Evolutionary conservation across 768 basidiomycete genomes (phyloP), one percentile per base, ranked within the genome.

Genomic region (Kwoniella heveanensis): DNA sequence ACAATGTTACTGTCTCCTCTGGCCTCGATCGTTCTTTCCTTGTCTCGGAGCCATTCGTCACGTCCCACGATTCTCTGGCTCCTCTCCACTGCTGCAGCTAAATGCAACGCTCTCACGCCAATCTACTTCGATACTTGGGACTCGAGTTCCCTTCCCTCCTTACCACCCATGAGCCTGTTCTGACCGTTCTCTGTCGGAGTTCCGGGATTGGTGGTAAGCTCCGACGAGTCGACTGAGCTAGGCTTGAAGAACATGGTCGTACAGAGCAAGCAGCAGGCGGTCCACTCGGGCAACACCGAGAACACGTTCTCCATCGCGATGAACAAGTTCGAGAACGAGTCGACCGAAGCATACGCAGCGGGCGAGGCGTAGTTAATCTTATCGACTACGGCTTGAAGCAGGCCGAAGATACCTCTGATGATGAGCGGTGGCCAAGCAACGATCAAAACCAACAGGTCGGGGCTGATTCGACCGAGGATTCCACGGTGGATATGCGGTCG

Each of bases 341-440:
- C n/a, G 51, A 60, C 13, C 50, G 60, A 61, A 25, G 17, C 24
- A 44, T 62, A 66, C 6, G 65, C 64, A 1, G 30, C 39, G 15
- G 60, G 59, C 36, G 46, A 36, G 52, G 48, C 46, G 55, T 65
- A 70, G 47, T 65, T 70, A 56, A 71, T 57, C 8, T 27, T 48
- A 9, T 17, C 9, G 25, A 71, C 47, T 29, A 59, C 47, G 27
- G 60, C 55, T 57, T 68, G 67, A 17, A 71, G 64, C 1, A 71
- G 30, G 39, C 70, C 70, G 37, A 62, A 71, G 25, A 66, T 48
- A 48, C 70, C 70, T 5, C 70, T 60, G 32, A 66, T 48, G 57
- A 63, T 64, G 25, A 71, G 58, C 7, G 65, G 60, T 19, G 64
- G 66, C 70, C 70, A 71, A n/a, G 64, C 62, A 54, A 57, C 21